phyloP scores from a whole-genome alignment of 108 stramenopile species.

The Cyclostephanos tholiformis region DNA sequence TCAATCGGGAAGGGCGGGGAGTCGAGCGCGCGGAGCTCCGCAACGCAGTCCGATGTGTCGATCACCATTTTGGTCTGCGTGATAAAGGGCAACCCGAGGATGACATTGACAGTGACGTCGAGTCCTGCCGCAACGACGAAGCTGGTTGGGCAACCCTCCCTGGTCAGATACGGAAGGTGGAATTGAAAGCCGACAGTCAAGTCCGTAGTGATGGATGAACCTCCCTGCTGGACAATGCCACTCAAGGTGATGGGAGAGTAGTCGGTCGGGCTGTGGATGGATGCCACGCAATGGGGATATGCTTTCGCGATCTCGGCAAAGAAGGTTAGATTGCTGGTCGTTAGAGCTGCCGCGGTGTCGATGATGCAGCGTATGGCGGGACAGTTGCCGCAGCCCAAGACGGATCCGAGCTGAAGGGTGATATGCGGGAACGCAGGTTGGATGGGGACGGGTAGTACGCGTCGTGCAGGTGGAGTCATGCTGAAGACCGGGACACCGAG shows the following conservation, averaged over 20 bases:
- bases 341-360: constrained; percentile 12
- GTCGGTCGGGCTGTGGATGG: background rate
- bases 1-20: constrained; percentile 2
- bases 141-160: background rate
- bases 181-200: constrained; percentile 9
- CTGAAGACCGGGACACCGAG: background rate
- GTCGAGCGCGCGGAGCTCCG: background rate
- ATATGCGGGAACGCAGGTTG: constrained; percentile 2
- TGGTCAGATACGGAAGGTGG: constrained; percentile 1
- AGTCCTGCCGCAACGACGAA: background rate
- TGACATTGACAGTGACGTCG: constrained; percentile 6
- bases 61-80: background rate
- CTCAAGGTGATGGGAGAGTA: background rate
- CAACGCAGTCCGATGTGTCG: background rate
- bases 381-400: background rate
- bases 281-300: background rate
- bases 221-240: constrained; percentile 3
- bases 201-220: background rate
- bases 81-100: constrained; percentile 16
- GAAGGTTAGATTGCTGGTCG: background rate
- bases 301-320: background rate
- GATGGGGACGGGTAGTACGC: background rate
- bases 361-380: background rate
- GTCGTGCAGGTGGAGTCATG: background rate
- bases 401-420: background rate